Percentiles rank a stretch among this genome's conserved stretches.
Evolutionary conservation across 2,329 filamentous ascomycete species (phyloP).

Genomic region (Paramyrothecium roridum): DNA sequence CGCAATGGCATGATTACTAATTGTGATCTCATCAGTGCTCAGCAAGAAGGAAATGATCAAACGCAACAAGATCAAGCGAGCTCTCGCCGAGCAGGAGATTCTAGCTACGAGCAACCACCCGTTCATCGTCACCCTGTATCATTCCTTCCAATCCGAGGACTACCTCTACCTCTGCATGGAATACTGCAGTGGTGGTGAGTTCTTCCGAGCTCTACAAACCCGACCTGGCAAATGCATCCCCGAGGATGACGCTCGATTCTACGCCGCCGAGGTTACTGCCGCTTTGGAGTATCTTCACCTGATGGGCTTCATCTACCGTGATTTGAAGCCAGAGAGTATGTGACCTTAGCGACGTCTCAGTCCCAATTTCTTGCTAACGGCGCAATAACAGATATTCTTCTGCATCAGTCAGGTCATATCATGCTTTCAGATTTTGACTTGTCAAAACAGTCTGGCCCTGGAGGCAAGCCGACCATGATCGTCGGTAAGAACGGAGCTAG

Average conservation of each 20-base stretch:
- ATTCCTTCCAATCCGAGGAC: conserved; percentile 98
- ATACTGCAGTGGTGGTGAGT: conserved; percentile 97
- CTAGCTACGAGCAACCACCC: conserved; percentile 97
- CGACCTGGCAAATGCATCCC: conserved; percentile 95
- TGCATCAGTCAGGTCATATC: conserved; percentile 99
- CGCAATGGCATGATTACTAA: background rate
- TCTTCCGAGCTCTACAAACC: conserved; percentile 95
- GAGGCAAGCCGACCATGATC: conserved; percentile 97
- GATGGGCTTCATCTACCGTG: conserved; percentile 99
- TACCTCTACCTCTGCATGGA: conserved; percentile 99
- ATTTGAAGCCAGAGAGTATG: conserved; percentile 95
- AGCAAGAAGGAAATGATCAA: conserved; percentile 99
- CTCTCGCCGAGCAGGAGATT: conserved; percentile 95
- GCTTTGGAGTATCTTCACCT: conserved; percentile 94
- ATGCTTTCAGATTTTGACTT: conserved; percentile 99
- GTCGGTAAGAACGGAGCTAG: conserved; percentile 85
- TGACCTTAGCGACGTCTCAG: no score
- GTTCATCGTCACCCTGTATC: conserved; percentile 97
- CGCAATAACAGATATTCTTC: conserved; percentile 72
- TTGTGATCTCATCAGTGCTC: conserved; percentile 58
- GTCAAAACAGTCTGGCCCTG: conserved; percentile 94
- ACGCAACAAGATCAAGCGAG: conserved; percentile 99
- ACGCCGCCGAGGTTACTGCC: conserved; percentile 94
- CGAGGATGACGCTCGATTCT: conserved; percentile 95
- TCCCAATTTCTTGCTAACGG: conserved; percentile 9